phyloP scores from a whole-genome alignment of 352 stramenopile genomes.

The Pythium apleroticum region DNA sequence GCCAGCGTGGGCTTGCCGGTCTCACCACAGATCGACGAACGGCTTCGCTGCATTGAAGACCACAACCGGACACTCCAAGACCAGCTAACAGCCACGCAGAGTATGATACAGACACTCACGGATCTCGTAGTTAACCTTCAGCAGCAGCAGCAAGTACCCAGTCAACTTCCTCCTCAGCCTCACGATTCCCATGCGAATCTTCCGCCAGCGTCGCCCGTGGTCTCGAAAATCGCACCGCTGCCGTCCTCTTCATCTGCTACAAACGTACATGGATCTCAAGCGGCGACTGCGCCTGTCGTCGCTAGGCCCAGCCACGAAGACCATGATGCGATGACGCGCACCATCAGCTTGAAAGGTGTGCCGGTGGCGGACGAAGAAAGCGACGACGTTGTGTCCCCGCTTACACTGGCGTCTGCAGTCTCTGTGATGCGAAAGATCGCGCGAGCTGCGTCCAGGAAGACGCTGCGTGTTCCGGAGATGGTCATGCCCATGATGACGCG shows the following conservation, averaged over 20 bases:
- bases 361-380: background rate
- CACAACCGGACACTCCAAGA: constrained; percentile 43
- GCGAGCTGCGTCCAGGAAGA: background rate
- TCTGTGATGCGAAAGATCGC: constrained; percentile 11
- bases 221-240: background rate
- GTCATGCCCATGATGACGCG: constrained; percentile 37
- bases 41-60: constrained; percentile 38
- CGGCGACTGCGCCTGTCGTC: no score
- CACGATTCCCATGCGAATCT: background rate
- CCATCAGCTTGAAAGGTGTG: constrained; percentile 13
- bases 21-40: background rate
- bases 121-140: constrained; percentile 28
- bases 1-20: background rate
- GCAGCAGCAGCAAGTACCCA: constrained; percentile 40
- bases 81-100: constrained; percentile 42
- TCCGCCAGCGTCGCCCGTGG: background rate
- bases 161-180: background rate
- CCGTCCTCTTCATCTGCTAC: background rate
- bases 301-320: background rate
- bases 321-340: constrained; percentile 8
- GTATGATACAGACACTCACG: constrained; percentile 53
- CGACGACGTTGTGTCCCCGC: background rate
- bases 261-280: background rate
- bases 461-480: constrained; percentile 7
- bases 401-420: constrained; percentile 3